A percentile compares a stretch with the other conserved stretches of the same genome.
phyloP scores from a whole-genome alignment of 1,284 basidiomycete species.

The Amylostereum areolatum region DNA sequence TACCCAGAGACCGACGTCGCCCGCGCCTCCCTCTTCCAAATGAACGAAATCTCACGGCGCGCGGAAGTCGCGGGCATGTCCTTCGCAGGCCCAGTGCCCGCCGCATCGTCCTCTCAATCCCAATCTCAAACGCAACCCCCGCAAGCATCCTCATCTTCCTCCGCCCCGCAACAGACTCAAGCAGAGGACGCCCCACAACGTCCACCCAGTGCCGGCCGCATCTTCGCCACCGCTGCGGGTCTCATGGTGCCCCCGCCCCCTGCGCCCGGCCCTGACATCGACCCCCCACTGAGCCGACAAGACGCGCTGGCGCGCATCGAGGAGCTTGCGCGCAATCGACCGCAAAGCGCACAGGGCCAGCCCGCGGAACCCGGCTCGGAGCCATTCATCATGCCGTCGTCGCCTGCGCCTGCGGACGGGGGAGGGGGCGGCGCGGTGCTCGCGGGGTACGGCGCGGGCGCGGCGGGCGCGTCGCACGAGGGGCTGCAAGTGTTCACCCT shows the following conservation, averaged over 20 bases:
- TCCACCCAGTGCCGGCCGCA: conserved; percentile 20
- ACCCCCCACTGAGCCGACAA: conserved; percentile 30
- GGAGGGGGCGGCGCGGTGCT: conserved; percentile 16
- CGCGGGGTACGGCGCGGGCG: conserved; percentile 16
- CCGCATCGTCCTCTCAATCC: conserved; percentile 11
- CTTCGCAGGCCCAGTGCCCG: conserved; percentile 23
- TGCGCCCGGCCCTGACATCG: conserved; percentile 14
- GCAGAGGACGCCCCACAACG: conserved; percentile 12
- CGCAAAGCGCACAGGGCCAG: conserved; percentile 27
- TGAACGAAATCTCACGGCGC: conserved; percentile 68
- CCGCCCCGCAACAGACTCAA: conserved; percentile 4
- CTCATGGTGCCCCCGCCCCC: conserved; percentile 18
- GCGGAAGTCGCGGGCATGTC: conserved; percentile 39
- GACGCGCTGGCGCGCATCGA: conserved; percentile 47
- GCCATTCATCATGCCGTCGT: conserved; percentile 32
- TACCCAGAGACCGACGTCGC: conserved; percentile 53
- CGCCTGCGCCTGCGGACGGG: conserved; percentile 13
- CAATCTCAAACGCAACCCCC: conserved; percentile 4
- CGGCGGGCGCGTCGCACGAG: conserved; percentile 41
- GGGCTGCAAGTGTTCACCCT: conserved; percentile 79
- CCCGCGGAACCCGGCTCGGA: conserved; percentile 23
- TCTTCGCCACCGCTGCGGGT: conserved; percentile 27
- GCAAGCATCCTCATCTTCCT: conserved; percentile 8
- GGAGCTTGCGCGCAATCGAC: conserved; percentile 33
- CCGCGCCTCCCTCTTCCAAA: conserved; percentile 57